Evolutionary conservation across 129 eudicot species (phyloP).

Genomic region (Pulicaria dysenterica): DNA sequence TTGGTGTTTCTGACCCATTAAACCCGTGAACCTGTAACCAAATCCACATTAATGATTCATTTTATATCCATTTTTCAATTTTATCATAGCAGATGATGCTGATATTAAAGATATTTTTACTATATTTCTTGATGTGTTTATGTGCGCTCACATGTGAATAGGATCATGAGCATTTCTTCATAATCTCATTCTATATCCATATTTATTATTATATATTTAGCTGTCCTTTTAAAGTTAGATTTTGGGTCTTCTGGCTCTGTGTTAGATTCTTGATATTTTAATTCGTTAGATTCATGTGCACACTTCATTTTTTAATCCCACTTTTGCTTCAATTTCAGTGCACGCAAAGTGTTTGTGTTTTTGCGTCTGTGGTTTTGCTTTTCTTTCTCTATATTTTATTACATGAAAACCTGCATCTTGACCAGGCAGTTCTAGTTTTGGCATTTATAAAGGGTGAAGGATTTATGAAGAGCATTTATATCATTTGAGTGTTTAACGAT

Average conservation of each 20-base stretch:
- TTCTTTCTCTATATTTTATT: no score
- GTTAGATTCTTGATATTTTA: background rate
- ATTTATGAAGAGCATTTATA: no score
- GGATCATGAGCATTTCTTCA: constrained; percentile 3
- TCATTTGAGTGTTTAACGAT: no score
- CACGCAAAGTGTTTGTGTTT: constrained; percentile 10
- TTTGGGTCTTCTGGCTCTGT: no score
- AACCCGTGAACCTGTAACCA: no score
- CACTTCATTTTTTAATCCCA: background rate
- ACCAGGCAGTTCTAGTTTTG: no score
- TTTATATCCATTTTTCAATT: constrained; percentile 6
- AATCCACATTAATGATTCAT: background rate
- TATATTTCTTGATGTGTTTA: constrained; percentile 23
- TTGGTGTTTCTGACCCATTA: no score
- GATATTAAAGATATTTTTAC: background rate
- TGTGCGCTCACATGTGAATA: constrained; percentile 33
- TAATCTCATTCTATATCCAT: background rate
- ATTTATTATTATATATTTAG: background rate
- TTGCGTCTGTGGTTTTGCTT: background rate
- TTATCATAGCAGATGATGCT: constrained; percentile 3
- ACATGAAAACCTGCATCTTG: no score
- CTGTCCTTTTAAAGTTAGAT: background rate
- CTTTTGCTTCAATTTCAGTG: constrained; percentile 6
- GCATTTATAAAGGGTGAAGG: no score
- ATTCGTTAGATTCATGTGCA: constrained; percentile 5